These are phyloP conservation scores for Wickerhamomyces silvicola DNA, from an alignment of 805 yeast species.

Conservation along the genomic window DNA sequence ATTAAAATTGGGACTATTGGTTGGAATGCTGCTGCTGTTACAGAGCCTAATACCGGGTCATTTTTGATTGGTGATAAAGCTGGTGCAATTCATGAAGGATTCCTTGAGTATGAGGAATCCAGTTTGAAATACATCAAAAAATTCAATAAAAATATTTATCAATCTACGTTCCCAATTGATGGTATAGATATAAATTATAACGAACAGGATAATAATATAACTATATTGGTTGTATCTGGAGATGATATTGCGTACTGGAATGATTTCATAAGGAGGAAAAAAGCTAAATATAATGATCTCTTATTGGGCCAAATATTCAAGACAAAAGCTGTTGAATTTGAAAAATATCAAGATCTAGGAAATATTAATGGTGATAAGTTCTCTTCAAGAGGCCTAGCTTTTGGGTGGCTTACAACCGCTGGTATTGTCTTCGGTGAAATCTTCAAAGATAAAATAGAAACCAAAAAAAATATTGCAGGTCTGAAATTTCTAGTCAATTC, in stretches of 20 bases:
- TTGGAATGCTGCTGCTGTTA: constrained; percentile 32
- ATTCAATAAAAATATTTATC: constrained; percentile 33
- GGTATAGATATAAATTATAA: constrained; percentile 19
- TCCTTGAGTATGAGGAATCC: constrained; percentile 30
- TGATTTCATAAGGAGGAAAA: constrained; percentile 11
- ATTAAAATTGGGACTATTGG: constrained; percentile 34
- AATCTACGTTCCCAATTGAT: constrained; percentile 17
- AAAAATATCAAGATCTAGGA: constrained; percentile 30
- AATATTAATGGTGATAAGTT: constrained; percentile 28
- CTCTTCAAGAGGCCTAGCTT: constrained; percentile 18
- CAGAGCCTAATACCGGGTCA: constrained; percentile 35
- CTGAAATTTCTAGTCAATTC: constrained; percentile 33
- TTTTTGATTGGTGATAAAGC: constrained; percentile 42
- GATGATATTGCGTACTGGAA: constrained; percentile 27
- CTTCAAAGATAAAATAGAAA: constrained; percentile 12
- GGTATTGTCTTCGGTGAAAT: constrained; percentile 41
- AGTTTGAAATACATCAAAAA: constrained; percentile 37
- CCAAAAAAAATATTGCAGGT: constrained; percentile 22
- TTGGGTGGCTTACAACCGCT: constrained; percentile 42
- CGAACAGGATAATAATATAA: constrained; percentile 3
- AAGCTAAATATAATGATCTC: constrained; percentile 18
- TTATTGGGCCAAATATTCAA: constrained; percentile 15
- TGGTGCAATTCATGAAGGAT: constrained; percentile 43
- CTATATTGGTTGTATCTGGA: constrained; percentile 21
- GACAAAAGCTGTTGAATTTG: constrained; percentile 27